These are phyloP conservation scores for Cladophialophora bantiana DNA, from an alignment of 2,329 filamentous ascomycete genomes.

Conservation along the genomic window DNA sequence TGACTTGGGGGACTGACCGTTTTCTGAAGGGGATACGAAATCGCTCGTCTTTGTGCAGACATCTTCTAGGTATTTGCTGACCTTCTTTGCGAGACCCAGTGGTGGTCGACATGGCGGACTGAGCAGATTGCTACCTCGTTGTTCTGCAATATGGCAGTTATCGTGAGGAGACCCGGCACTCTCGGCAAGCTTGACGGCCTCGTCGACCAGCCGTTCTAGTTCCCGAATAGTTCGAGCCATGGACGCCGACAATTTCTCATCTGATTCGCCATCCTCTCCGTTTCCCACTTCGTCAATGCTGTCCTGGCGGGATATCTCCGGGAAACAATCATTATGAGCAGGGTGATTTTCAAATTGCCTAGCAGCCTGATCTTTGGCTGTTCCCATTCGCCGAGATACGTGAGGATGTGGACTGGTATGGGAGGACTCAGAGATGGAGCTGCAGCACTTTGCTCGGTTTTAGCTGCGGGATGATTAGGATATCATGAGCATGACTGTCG, in stretches of 20 bases:
- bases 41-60: neutral
- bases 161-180: conserved; percentile 6
- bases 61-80: conserved; percentile 21
- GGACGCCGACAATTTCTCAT: conserved; percentile 30
- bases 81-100: conserved; percentile 18
- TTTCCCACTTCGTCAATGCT: neutral
- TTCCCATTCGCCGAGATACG: neutral
- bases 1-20: conserved; percentile 5
- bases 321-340: neutral
- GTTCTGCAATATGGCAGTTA: neutral
- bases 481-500: too few species aligned
- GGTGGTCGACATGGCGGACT: conserved; percentile 4
- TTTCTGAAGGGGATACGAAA: neutral
- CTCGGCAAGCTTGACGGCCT: conserved; percentile 48
- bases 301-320: neutral
- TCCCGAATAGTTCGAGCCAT: conserved; percentile 48
- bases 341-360: neutral
- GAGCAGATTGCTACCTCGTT: neutral
- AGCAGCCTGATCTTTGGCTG: neutral
- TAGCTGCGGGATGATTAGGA: neutral
- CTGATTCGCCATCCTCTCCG: conserved; percentile 10
- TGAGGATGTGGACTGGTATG: neutral
- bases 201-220: conserved; percentile 46
- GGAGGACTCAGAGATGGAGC: neutral
- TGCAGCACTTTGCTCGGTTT: neutral